Evolutionary conservation across 345 rosid species (phyloP).

Genomic region (Brassica incana): DNA sequence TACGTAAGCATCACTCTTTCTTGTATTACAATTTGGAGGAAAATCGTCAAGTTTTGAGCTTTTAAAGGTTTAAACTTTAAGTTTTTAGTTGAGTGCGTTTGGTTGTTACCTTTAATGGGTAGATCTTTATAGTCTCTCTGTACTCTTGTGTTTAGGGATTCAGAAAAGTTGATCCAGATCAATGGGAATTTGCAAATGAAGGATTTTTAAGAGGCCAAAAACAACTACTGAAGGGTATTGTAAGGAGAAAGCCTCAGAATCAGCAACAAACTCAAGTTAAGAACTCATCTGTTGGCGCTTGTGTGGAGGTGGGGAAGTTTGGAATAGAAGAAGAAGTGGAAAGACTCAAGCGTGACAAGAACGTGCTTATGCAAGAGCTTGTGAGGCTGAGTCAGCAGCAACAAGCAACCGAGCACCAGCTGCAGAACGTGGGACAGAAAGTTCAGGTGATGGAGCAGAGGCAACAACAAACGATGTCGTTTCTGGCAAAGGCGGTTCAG

Average conservation of each 20-base stretch:
- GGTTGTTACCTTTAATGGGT: neutral
- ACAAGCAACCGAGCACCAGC: constrained; percentile 69
- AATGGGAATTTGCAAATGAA: constrained; percentile 90
- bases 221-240: constrained; percentile 62
- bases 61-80: neutral
- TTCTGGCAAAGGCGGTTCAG: constrained; percentile 86
- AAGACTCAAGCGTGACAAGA: constrained; percentile 84
- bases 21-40: neutral
- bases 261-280: constrained; percentile 55
- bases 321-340: constrained; percentile 88
- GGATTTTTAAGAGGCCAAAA: constrained; percentile 84
- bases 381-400: constrained; percentile 90
- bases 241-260: constrained; percentile 63
- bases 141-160: constrained; percentile 57
- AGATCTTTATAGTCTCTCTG: constrained; percentile 10
- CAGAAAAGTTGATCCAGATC: constrained; percentile 85
- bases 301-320: constrained; percentile 90
- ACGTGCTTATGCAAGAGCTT: constrained; percentile 90
- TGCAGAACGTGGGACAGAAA: constrained; percentile 75
- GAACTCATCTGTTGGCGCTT: constrained; percentile 63
- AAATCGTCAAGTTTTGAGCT: neutral
- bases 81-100: neutral
- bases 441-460: constrained; percentile 93
- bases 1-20: constrained; percentile 16
- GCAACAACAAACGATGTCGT: constrained; percentile 92